A percentile compares a stretch with the other conserved stretches of the same genome.
Conservation (phyloP, 495 filamentous ascomycete species). For the Paragyromitra xinjiangensis region DNA sequence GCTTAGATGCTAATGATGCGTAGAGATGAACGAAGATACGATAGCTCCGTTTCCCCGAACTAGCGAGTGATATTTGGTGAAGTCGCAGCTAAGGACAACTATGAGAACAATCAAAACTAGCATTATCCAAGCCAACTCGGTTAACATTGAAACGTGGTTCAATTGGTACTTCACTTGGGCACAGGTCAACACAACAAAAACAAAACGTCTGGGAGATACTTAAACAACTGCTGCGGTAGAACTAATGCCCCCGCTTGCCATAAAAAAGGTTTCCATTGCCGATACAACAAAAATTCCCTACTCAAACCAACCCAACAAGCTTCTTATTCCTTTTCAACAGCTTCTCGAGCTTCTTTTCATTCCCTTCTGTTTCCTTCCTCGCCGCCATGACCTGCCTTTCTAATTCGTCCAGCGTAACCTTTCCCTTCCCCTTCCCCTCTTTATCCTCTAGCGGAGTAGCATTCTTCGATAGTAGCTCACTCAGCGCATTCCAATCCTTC, state of each 20-base stretch:
- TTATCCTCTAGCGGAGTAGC: not conserved
- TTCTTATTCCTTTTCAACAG: conserved; percentile 70
- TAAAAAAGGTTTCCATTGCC: conserved; percentile 13
- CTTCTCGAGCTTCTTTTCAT: conserved; percentile 73
- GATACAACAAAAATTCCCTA: not conserved
- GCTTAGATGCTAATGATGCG: not conserved
- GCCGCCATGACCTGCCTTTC: conserved; percentile 67
- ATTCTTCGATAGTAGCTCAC: conserved; percentile 17
- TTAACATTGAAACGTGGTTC: not conserved
- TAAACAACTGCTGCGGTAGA: not conserved
- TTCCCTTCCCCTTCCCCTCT: conserved; percentile 58
- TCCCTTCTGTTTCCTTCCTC: conserved; percentile 72
- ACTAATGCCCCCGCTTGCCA: not conserved
- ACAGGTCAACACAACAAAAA: not conserved
- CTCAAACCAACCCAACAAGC: conserved; percentile 55
- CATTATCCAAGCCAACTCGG: not conserved
- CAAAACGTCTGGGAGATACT: not conserved
- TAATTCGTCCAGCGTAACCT: conserved; percentile 67
- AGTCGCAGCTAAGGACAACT: not conserved
- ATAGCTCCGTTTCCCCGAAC: not conserved
- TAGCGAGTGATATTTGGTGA: conserved; percentile 13
- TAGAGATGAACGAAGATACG: not conserved
- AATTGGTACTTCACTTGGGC: not conserved
- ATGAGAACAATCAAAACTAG: not conserved
- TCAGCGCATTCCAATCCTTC: conserved; percentile 41